A percentile compares a stretch with the other conserved stretches of the same genome.
Evolutionary conservation across 768 basidiomycete genomes (phyloP).

Genomic region (Terana coerulea): DNA sequence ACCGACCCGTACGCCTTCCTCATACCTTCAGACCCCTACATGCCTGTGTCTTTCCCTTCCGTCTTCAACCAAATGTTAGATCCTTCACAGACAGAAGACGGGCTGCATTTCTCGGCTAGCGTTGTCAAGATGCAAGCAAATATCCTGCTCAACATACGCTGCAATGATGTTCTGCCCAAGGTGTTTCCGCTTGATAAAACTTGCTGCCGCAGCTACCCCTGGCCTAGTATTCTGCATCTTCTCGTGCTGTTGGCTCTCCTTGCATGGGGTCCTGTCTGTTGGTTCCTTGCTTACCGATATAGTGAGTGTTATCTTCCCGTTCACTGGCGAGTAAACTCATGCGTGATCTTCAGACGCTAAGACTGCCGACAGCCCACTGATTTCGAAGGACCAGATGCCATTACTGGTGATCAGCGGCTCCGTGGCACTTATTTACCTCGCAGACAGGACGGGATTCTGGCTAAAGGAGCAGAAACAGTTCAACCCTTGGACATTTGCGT

Average conservation of each 20-base stretch:
- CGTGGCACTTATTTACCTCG: conserved; percentile 65
- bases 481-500: conserved; percentile 60
- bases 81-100: conserved; percentile 73
- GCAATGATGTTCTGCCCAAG: conserved; percentile 83
- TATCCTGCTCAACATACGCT: conserved; percentile 74
- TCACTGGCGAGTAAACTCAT: not conserved
- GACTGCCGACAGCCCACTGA: conserved; percentile 18
- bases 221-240: conserved; percentile 53
- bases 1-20: conserved; percentile 29
- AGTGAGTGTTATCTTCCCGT: conserved; percentile 13
- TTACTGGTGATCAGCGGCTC: conserved; percentile 62
- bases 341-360: conserved; percentile 15
- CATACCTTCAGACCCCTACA: conserved; percentile 11
- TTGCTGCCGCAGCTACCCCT: conserved; percentile 79
- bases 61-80: conserved; percentile 83
- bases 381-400: conserved; percentile 39
- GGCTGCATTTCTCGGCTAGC: conserved; percentile 71
- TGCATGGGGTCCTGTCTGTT: conserved; percentile 47
- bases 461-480: conserved; percentile 88
- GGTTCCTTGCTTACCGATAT: conserved; percentile 31
- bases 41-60: conserved; percentile 57
- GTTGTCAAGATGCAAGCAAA: conserved; percentile 69
- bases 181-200: conserved; percentile 50
- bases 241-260: conserved; percentile 46
- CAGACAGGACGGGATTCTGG: conserved; percentile 86